Conservation (phyloP, 2,329 filamentous ascomycete genomes). For the Nemania bipapillata region DNA sequence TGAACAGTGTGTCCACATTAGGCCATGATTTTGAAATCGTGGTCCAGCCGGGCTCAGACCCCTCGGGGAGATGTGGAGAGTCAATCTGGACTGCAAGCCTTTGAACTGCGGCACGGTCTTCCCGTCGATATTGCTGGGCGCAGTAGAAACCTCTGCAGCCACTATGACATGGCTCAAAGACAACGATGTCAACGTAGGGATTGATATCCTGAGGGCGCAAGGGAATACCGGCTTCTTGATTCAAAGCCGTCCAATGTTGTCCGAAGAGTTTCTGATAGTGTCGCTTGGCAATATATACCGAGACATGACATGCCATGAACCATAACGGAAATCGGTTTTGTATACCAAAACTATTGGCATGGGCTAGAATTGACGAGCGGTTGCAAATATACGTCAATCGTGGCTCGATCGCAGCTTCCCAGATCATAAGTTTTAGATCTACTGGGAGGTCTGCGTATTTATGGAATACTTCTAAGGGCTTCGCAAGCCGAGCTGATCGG, state of each 20-base stretch:
- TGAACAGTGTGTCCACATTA: conserved; percentile 48
- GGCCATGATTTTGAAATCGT: conserved; percentile 47
- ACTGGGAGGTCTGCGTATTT: conserved; percentile 44
- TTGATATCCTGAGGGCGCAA: conserved; percentile 41
- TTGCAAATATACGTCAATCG: conserved; percentile 50
- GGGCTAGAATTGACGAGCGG: conserved; percentile 34
- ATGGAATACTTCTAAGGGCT: conserved; percentile 48
- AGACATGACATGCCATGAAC: conserved; percentile 44
- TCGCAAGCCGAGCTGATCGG: conserved; percentile 47
- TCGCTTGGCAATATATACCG: conserved; percentile 39
- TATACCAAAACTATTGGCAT: conserved; percentile 31
- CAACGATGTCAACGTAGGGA: conserved; percentile 45
- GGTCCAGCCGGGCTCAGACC: conserved; percentile 46
- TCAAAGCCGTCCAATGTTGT: neutral
- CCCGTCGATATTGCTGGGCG: conserved; percentile 45
- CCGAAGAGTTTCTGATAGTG: conserved; percentile 46
- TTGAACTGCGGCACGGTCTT: conserved; percentile 44
- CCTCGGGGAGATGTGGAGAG: conserved; percentile 36
- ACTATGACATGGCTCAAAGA: conserved; percentile 49
- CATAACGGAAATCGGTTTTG: conserved; percentile 46
- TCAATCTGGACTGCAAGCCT: conserved; percentile 49
- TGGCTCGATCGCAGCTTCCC: conserved; percentile 47
- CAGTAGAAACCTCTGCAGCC: conserved; percentile 48
- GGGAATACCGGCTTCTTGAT: neutral
- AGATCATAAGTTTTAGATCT: conserved; percentile 49